phyloP scores from a whole-genome alignment of 768 basidiomycete genomes.

The Boletus speciosus region DNA sequence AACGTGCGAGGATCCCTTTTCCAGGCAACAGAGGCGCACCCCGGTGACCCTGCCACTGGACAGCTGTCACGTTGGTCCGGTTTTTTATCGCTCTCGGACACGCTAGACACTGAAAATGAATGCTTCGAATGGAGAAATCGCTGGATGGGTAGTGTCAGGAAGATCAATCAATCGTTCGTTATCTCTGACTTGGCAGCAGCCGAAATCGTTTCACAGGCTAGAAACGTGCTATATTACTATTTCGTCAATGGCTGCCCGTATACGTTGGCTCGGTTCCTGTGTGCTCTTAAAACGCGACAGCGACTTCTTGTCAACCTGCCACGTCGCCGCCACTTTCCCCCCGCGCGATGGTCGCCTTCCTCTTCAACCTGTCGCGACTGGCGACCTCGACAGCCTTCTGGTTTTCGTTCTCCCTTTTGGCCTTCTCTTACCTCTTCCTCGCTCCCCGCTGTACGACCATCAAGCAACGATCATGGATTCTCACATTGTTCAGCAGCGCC shows the following conservation, averaged over 20 bases:
- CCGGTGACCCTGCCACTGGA: background rate
- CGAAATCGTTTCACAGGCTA: constrained; percentile 21
- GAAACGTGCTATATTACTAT: constrained; percentile 24
- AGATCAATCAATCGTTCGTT: constrained; percentile 8
- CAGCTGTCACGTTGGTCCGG: constrained; percentile 17
- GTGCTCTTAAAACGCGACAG: constrained; percentile 22
- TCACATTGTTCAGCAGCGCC: constrained; percentile 40
- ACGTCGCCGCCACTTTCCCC: constrained; percentile 19
- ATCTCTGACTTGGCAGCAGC: constrained; percentile 11
- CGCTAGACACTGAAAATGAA: background rate
- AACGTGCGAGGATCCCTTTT: constrained; percentile 11
- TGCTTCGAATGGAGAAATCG: constrained; percentile 3
- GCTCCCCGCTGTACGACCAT: constrained; percentile 30
- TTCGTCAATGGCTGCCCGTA: constrained; percentile 6
- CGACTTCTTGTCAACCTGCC: constrained; percentile 9
- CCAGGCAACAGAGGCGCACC: background rate
- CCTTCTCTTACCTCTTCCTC: constrained; percentile 29
- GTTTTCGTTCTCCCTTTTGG: constrained; percentile 17
- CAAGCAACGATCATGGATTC: constrained; percentile 47
- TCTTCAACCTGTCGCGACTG: constrained; percentile 16
- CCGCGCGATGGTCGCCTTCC: constrained; percentile 23
- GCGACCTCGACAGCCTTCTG: constrained; percentile 24
- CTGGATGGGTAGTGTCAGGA: constrained; percentile 11
- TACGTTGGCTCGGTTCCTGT: constrained; percentile 14
- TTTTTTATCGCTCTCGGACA: background rate